Conservation (phyloP, 495 filamentous ascomycete species). For the Aspergillus baeticus region DNA sequence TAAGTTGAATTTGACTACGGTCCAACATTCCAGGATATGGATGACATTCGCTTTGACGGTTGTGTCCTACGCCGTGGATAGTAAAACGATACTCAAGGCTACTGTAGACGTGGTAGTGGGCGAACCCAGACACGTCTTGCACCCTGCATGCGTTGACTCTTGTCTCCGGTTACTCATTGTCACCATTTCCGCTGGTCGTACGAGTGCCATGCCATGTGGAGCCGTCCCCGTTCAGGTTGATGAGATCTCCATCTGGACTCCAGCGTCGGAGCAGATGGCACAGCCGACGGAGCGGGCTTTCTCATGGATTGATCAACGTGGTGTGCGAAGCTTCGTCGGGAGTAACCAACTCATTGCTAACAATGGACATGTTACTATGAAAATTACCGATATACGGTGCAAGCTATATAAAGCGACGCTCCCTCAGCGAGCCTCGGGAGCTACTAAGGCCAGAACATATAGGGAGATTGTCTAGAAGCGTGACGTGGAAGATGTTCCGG, state of each 20-base stretch:
- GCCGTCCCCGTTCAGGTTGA: constrained; percentile 37
- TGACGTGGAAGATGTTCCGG: too few species aligned
- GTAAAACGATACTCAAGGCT: background rate
- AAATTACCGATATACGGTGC: constrained; percentile 27
- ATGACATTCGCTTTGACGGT: background rate
- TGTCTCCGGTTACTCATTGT: constrained; percentile 36
- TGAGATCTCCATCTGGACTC: constrained; percentile 30
- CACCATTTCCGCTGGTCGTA: constrained; percentile 28
- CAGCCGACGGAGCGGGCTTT: background rate
- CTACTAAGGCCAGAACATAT: constrained; percentile 13
- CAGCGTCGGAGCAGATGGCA: constrained; percentile 7
- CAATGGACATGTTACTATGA: background rate
- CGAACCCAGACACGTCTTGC: constrained; percentile 39
- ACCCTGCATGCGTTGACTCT: constrained; percentile 36
- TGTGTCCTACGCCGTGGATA: constrained; percentile 17
- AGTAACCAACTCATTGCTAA: background rate
- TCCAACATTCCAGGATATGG: constrained; percentile 27
- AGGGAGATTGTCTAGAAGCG: constrained; percentile 7
- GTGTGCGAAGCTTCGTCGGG: background rate
- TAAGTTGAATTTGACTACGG: constrained; percentile 40
- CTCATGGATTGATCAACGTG: background rate
- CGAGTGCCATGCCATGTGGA: constrained; percentile 29
- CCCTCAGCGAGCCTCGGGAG: background rate
- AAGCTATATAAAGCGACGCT: constrained; percentile 31
- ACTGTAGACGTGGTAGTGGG: constrained; percentile 18